phyloP scores from a whole-genome alignment of 768 basidiomycete species.

The Asterophora lycoperdoides region DNA sequence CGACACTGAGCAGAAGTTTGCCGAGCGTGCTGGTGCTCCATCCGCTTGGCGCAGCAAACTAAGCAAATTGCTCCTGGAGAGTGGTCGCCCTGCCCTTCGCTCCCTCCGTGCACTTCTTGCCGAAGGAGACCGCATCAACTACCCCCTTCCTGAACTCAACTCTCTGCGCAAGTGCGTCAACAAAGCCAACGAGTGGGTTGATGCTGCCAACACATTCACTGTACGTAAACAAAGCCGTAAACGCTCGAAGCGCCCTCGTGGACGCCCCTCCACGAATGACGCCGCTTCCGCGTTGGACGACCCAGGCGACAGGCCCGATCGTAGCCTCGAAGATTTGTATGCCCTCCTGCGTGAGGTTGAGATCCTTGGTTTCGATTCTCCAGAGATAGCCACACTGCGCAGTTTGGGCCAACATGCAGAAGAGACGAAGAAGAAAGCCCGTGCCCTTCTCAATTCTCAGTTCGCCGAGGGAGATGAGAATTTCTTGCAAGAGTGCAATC shows the following conservation, averaged over 20 bases:
- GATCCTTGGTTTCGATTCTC: conserved; percentile 77
- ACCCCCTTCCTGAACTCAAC: conserved; percentile 65
- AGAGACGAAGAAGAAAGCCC: conserved; percentile 55
- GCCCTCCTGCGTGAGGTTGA: conserved; percentile 68
- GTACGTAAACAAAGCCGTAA: conserved; percentile 78
- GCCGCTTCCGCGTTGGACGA: conserved; percentile 39
- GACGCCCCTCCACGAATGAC: conserved; percentile 47
- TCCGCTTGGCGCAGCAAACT: conserved; percentile 72
- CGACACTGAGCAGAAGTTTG: conserved; percentile 61
- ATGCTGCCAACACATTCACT: conserved; percentile 72
- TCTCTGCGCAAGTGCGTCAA: conserved; percentile 75
- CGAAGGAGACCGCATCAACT: conserved; percentile 85
- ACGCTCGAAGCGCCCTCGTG: conserved; percentile 61
- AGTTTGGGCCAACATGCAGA: conserved; percentile 60
- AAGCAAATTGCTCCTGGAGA: conserved; percentile 60
- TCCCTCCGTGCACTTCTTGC: conserved; percentile 76
- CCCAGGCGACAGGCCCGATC: conserved; percentile 65
- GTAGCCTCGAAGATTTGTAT: conserved; percentile 67
- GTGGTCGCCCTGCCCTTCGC: conserved; percentile 67
- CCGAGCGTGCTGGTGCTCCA: conserved; percentile 71
- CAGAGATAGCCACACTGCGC: conserved; percentile 61
- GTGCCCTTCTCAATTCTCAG: conserved; percentile 39
- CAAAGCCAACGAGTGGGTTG: conserved; percentile 86
- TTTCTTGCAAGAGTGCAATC: conserved; percentile 67
- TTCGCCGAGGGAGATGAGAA: conserved; percentile 38